Conservation (phyloP, 2,329 filamentous ascomycete genomes). For the Phialophora tarda region DNA sequence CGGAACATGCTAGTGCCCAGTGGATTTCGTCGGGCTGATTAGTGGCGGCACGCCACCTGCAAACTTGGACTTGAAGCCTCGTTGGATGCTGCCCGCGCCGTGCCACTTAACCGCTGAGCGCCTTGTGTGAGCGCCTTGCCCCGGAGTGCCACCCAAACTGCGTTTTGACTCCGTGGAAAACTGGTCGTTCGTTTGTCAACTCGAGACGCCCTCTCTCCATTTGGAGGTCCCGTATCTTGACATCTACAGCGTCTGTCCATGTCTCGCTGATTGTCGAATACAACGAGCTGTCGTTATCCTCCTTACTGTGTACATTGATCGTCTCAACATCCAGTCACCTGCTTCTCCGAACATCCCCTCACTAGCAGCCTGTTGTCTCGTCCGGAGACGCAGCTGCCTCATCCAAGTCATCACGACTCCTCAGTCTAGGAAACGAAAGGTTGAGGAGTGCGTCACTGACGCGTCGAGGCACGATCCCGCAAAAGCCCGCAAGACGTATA, state of each 20-base stretch:
- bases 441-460: constrained; percentile 51
- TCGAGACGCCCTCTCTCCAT: constrained; percentile 2
- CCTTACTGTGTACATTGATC: neutral
- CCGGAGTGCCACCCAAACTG: constrained; percentile 6
- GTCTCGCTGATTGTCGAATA: neutral
- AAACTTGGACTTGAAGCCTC: neutral
- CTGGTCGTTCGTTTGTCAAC: constrained; percentile 7
- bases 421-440: constrained; percentile 59
- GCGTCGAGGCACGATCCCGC: constrained; percentile 40
- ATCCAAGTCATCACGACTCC: constrained; percentile 57
- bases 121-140: neutral
- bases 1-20: neutral
- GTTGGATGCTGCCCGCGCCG: neutral
- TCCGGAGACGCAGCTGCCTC: constrained; percentile 37
- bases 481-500: constrained; percentile 45
- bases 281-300: neutral
- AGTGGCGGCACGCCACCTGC: neutral
- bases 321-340: constrained; percentile 8
- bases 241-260: constrained; percentile 2
- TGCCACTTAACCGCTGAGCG: neutral
- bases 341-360: constrained; percentile 18
- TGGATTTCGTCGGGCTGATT: neutral
- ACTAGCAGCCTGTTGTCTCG: constrained; percentile 38
- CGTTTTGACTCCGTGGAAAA: constrained; percentile 4
- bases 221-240: neutral